Evolutionary conservation across 192 early-diverging fungal genomes (phyloP).

Genomic region (Backusella psychrophila): DNA sequence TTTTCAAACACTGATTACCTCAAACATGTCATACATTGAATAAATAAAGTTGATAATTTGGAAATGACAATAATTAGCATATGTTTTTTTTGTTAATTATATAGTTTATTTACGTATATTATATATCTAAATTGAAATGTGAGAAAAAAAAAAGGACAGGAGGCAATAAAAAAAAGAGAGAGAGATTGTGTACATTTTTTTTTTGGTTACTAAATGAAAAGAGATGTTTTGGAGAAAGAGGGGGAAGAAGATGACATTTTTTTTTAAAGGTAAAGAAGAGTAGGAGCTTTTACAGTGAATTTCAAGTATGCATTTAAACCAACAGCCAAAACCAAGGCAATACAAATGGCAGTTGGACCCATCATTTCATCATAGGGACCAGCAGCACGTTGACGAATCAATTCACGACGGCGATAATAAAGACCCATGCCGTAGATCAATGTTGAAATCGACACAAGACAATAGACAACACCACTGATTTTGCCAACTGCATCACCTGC

Average conservation of each 20-base stretch:
- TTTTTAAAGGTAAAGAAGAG: conserved; percentile 22
- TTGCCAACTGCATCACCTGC: conserved; percentile 66
- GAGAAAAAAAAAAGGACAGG: neutral
- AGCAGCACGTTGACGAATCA: conserved; percentile 60
- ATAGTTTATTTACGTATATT: neutral
- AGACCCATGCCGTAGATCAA: conserved; percentile 72
- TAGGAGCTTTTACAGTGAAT: conserved; percentile 30
- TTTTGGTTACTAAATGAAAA: neutral
- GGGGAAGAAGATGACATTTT: neutral
- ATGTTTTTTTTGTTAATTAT: neutral
- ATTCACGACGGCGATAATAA: conserved; percentile 65
- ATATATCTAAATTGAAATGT: neutral
- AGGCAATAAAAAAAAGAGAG: neutral
- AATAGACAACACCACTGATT: conserved; percentile 69
- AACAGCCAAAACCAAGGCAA: conserved; percentile 57
- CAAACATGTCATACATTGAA: too few relatives aligned
- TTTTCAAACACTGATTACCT: too few relatives aligned
- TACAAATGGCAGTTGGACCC: conserved; percentile 69
- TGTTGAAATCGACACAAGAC: conserved; percentile 63
- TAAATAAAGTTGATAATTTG: too few relatives aligned
- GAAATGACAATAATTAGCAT: too few relatives aligned
- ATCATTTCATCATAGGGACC: conserved; percentile 66
- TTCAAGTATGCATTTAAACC: conserved; percentile 54
- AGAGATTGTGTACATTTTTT: neutral
- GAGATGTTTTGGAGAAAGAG: neutral